Evolutionary conservation across 768 basidiomycete genomes (phyloP).

Genomic region (Leccinum aurantiacum): DNA sequence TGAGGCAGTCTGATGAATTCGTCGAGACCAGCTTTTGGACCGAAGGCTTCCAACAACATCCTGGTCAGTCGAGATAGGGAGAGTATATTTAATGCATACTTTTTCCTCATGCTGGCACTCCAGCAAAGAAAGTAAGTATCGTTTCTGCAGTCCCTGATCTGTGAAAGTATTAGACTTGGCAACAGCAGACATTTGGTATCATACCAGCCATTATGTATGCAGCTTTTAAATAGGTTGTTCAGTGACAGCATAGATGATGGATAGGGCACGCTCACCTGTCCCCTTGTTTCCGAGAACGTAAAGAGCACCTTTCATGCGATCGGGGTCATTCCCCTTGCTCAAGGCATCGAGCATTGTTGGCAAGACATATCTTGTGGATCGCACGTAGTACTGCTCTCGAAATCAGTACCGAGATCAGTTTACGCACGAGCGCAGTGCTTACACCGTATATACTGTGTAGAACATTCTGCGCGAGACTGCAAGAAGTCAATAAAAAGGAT

Average conservation of each 20-base stretch:
- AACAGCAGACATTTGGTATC: constrained; percentile 18
- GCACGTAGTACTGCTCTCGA: constrained; percentile 56
- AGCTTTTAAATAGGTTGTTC: constrained; percentile 38
- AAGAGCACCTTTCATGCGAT: constrained; percentile 93
- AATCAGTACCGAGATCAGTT: constrained; percentile 20
- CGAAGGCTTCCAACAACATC: constrained; percentile 18
- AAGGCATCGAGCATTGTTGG: constrained; percentile 62
- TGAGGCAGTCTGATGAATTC: constrained; percentile 61
- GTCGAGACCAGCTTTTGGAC: constrained; percentile 29
- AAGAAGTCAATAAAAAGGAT: constrained; percentile 4
- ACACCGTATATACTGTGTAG: constrained; percentile 65
- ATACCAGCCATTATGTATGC: constrained; percentile 69
- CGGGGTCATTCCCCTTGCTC: constrained; percentile 76
- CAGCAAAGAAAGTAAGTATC: constrained; percentile 61
- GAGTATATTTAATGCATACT: constrained; percentile 37
- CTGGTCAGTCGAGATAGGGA: constrained; percentile 51
- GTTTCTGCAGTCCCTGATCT: constrained; percentile 59
- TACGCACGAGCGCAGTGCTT: constrained; percentile 23
- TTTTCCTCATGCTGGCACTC: constrained; percentile 87
- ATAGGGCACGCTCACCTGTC: constrained; percentile 45
- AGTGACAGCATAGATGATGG: not conserved
- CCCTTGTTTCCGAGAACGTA: constrained; percentile 77
- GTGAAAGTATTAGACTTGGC: constrained; percentile 14
- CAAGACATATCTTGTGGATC: constrained; percentile 66
- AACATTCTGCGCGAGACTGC: constrained; percentile 67